Evolutionary conservation across 441 rosid genomes (phyloP), one percentile per base, ranked within the genome.

Genomic region (Lepidium campestre): DNA sequence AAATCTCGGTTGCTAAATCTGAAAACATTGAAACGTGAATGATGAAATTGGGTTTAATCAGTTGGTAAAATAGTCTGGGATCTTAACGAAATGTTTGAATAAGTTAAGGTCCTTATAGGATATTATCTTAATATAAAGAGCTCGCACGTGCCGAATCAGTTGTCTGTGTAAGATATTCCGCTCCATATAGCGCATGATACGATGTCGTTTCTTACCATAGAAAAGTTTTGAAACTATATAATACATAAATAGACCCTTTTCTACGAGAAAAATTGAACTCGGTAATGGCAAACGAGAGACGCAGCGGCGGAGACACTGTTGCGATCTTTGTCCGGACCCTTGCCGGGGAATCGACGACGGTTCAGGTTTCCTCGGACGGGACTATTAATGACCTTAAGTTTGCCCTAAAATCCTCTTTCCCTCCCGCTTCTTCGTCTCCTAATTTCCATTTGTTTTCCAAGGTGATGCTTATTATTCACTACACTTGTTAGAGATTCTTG

Each of bases 381-480:
- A 80, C 63, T 35, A 67, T 93, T 40, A 68, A 68, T 37, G 89
- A 87, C 61, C 79, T 93, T 60, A 87, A 91, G 77, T 77, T 65
- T 55, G 72, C 86, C 63, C 69, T 91, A 79, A 79, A 73, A 46
- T 77, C 61, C 65, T 73, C 62, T 35, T 93, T 89, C 80, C 76
- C 80, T 84, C 88, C 86, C 46, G 88, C 93, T 54, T 78, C 84
- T 7, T 66, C 81, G 39, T 85, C 87, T 42, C 87, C 95, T 53
- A 80, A 79, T 72, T 93, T 89, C 78, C 90, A 89, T 63, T 80
- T 93, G 57, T 91, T 67, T 73, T 87, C 79, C 85, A 85, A 89
- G 96, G 99, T 74, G 75, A 62, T 62, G 54, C 44, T 17, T 31
- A 54, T 57, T 10, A 29, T 48, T 13, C 57, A 35, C 14, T 19